Evolutionary conservation across 192 early-diverging fungal species (phyloP).

Genomic region (Podila clonocystis): DNA sequence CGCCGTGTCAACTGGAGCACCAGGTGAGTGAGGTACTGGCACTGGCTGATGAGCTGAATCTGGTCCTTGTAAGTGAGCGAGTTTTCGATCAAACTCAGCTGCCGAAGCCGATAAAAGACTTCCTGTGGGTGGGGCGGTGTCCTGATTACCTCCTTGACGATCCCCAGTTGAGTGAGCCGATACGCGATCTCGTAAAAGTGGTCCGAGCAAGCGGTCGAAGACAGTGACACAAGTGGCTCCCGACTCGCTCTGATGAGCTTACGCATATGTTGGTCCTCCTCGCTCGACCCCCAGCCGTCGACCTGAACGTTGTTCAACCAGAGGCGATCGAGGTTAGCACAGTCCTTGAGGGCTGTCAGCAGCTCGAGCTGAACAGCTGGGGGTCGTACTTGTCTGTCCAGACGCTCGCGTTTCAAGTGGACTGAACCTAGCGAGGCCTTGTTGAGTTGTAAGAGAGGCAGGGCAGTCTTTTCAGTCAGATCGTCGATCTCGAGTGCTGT

Average conservation of each 20-base stretch:
- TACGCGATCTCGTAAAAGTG: slow-evolving; percentile 17
- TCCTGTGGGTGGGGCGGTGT: neutral
- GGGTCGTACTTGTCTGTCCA: neutral
- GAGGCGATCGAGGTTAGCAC: neutral
- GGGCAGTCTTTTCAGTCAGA: neutral
- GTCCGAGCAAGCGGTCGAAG: neutral
- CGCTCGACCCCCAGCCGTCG: neutral
- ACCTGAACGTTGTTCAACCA: slow-evolving; percentile 12
- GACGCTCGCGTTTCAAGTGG: neutral
- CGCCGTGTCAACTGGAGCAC: slow-evolving; percentile 8
- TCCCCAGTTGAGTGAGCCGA: slow-evolving; percentile 6
- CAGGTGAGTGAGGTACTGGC: slow-evolving; percentile 36
- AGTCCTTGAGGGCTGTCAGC: neutral
- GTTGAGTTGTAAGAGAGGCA: slow-evolving; percentile 17
- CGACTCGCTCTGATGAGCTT: neutral
- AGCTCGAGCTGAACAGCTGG: neutral
- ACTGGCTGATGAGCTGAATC: slow-evolving; percentile 18
- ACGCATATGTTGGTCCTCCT: neutral
- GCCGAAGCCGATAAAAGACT: slow-evolving; percentile 18
- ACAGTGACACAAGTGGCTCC: neutral
- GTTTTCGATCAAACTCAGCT: slow-evolving; percentile 1
- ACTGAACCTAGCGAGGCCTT: slow-evolving; percentile 6
- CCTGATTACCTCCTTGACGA: neutral
- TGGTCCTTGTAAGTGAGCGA: slow-evolving; percentile 15
- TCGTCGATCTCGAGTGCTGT: slow-evolving; percentile 16